Evolutionary conservation across 257 asterid genomes (phyloP).

Genomic region (Solanum chmielewskii): DNA sequence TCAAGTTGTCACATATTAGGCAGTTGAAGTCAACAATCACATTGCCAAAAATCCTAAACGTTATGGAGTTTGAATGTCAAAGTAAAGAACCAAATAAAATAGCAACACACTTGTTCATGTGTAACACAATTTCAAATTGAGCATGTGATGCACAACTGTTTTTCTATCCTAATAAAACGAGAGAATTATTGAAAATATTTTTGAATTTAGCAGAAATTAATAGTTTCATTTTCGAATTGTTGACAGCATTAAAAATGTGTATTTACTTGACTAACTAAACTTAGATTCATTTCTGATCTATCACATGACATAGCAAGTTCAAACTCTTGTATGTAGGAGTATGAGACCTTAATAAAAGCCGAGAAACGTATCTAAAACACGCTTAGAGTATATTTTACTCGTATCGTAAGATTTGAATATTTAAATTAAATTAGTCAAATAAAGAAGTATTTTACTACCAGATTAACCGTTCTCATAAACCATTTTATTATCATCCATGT

Average conservation of each 20-base stretch:
- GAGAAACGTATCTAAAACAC: not conserved
- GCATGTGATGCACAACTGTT: not conserved
- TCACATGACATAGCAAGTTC: too few relatives aligned
- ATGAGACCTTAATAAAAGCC: not conserved
- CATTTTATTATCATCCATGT: not conserved
- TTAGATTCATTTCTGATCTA: too few relatives aligned
- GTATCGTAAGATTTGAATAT: too few relatives aligned
- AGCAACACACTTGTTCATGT: not conserved
- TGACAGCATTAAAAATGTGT: too few relatives aligned
- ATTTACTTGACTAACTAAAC: too few relatives aligned
- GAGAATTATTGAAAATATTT: too few relatives aligned
- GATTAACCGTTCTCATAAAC: not conserved
- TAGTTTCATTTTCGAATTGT: too few relatives aligned
- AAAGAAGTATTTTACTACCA: not conserved
- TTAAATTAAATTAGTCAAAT: too few relatives aligned
- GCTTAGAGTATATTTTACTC: not conserved
- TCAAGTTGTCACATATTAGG: not conserved
- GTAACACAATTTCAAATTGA: slow-evolving; percentile 5
- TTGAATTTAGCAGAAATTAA: too few relatives aligned
- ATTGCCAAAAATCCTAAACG: not conserved
- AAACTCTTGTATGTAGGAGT: not conserved
- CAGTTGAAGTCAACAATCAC: not conserved
- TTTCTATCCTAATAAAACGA: not conserved
- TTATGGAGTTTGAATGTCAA: not conserved
- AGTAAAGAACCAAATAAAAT: not conserved